These are phyloP conservation scores for Atkinsonella hypoxylon DNA, from an alignment of 2,329 filamentous ascomycete species.

Conservation along the genomic window DNA sequence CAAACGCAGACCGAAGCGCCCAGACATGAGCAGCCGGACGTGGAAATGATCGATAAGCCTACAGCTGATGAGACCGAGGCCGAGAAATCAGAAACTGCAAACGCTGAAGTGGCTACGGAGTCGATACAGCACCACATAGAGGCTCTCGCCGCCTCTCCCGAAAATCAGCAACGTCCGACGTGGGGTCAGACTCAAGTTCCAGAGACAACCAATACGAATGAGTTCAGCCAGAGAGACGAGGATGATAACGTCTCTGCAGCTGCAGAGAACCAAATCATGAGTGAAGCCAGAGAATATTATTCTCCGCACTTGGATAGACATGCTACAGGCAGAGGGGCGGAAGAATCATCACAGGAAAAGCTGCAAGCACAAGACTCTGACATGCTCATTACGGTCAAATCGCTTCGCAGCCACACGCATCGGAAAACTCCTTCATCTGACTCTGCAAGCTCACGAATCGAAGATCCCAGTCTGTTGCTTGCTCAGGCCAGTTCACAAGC, in stretches of 20 bases:
- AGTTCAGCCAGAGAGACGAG: not conserved
- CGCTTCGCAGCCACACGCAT: constrained; percentile 19
- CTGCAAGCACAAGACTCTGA: constrained; percentile 11
- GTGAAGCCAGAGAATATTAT: constrained; percentile 9
- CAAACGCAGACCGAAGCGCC: not conserved
- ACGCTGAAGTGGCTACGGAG: not conserved
- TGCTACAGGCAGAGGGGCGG: not conserved
- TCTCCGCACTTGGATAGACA: constrained; percentile 5
- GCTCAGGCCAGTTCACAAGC: constrained; percentile 9
- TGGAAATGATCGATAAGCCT: constrained; percentile 7
- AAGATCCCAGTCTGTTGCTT: constrained; percentile 19
- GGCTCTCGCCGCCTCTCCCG: not conserved
- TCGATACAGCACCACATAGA: not conserved
- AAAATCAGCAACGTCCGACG: not conserved
- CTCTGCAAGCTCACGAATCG: constrained; percentile 10
- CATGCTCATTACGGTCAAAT: constrained; percentile 16
- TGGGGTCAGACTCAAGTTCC: not conserved
- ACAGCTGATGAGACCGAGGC: not conserved
- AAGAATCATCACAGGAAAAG: not conserved
- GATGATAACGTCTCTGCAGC: constrained; percentile 2
- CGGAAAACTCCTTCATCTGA: constrained; percentile 14
- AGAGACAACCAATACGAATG: not conserved
- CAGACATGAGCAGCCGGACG: not conserved
- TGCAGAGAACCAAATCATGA: constrained; percentile 14
- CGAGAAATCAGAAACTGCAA: not conserved